Evolutionary conservation across 495 filamentous ascomycete species (phyloP), one percentile per base, ranked within the genome.

Genomic region (Penicillium roqueforti): DNA sequence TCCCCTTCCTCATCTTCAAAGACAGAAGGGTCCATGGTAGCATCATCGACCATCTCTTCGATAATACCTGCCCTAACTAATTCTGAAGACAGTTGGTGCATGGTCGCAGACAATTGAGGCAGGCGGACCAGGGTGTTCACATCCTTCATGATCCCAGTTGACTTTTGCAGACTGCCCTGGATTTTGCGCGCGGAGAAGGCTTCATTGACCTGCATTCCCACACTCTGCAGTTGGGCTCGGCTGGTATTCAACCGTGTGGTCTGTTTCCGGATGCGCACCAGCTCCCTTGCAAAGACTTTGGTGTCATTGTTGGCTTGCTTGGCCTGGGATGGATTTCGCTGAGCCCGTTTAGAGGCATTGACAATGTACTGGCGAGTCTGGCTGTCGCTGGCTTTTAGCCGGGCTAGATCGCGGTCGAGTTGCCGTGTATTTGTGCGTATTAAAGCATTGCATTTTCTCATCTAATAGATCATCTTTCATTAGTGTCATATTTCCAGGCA

Each of bases 161-260:
- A 87, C 44, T 87, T 88, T 49, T 84, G 78, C 58, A 98, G 89
- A 67, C 84, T 90, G 38, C 95, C 95, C 76, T 97, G 92, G 59
- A 97, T 97, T 78, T 95, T 96, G 57, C 92, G 85, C 63, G 96
- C 85, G 5, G 89, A 88, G 65, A 97, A 98, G 2, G 95, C 92
- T 72, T 97, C 92, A 63, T 88, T 90, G 57, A 98, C 95, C 71
- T 97, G 95, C 95, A 97, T 96, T 61, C 91, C 85, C 51, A 98
- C 95, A 66, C 86, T 91, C 71, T 88, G 85, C 16, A 98, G 81
- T 73, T 97, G 93, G 6, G 93, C 95, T 63, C 92, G 92, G 55
- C 83, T 86, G 1, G 95, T 97, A 31, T 81, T 74, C 18, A 98
- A 77, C 18, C 93, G 85, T 20, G 76, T 69, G 9, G 77, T 78